Percentiles rank a stretch among this genome's conserved stretches.
These are phyloP conservation scores for Byssothecium circinans DNA, from an alignment of 2,329 filamentous ascomycete genomes.

Conservation along the genomic window DNA sequence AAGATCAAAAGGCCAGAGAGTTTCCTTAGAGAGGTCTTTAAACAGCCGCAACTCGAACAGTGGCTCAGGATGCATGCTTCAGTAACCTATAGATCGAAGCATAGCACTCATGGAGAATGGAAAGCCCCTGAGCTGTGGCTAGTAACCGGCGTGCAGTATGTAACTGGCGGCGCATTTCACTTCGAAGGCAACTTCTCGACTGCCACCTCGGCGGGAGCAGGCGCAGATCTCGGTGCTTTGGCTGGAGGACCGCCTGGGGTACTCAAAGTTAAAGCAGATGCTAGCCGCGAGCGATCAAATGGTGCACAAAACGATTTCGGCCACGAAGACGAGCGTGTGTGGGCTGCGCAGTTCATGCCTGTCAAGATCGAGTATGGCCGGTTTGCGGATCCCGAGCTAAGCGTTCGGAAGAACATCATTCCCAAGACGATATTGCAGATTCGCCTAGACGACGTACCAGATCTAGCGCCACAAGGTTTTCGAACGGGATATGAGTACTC, in stretches of 20 bases:
- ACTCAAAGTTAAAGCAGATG: constrained; percentile 3
- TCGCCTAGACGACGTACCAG: constrained; percentile 7
- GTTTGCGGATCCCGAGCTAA: not conserved
- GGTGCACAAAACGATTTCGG: constrained; percentile 7
- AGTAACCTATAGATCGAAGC: constrained; percentile 2
- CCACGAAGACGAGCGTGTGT: constrained; percentile 13
- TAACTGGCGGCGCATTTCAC: constrained; percentile 9
- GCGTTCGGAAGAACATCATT: not conserved
- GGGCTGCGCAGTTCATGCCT: constrained; percentile 16
- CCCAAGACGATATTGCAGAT: constrained; percentile 10
- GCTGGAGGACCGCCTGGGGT: constrained; percentile 9
- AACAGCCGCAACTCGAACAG: constrained; percentile 4
- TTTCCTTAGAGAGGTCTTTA: constrained; percentile 11
- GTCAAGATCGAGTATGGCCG: constrained; percentile 7
- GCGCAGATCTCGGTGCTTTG: constrained; percentile 3
- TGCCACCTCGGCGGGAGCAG: not conserved
- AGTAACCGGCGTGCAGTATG: constrained; percentile 12
- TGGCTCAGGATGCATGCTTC: constrained; percentile 13
- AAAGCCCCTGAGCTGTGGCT: constrained; percentile 12
- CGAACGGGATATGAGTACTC: constrained; percentile 2
- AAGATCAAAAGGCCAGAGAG: constrained; percentile 5
- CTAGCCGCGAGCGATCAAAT: constrained; percentile 3
- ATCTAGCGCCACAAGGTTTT: constrained; percentile 8
- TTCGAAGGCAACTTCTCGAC: constrained; percentile 3
- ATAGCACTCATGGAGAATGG: constrained; percentile 2